Base-by-base conservation (phyloP, 192 early-diverging fungal species). In the Spizellomyces sp. region DNA sequence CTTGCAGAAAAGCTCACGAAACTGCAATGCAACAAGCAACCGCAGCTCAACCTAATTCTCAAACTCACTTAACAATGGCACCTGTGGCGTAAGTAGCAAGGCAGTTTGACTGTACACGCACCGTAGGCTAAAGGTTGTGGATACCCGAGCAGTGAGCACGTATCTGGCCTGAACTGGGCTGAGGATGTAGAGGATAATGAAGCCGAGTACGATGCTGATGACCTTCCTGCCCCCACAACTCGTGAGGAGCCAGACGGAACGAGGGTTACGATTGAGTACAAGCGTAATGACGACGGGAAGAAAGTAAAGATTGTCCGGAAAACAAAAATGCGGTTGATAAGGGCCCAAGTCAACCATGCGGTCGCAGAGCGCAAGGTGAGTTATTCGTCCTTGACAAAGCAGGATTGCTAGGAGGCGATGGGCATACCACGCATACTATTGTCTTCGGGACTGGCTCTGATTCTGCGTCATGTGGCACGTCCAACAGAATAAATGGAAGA, bases 231-330 rank as follows among this genome's bases (percentile, higher is more conserved):
- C 63, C 79, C 82, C 64, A 83, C 81, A 71, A 84, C 87, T 69
- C 88, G 90, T 48, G 87, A 88, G 62, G 90, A 83, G 54, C 50
- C 64, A 17, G 80, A 95, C 67, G 94, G 91, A 22, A 91, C 94
- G 70, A 91, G 90, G 75, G 89, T 89, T 8, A 84, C 93, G 60
- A 86, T 92, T 48, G 91, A 94, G 81, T 89, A 91, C 82, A 85
- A 83, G 66, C 79, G 82, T n/a, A 96, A 95, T 69, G 94, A 94
- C 27, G 92, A 94, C 55, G 94, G 95, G 75, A 92, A 94, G 76
- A 93, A 89, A 82, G 94, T 97, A 58, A 95, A 93, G 81, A 83
- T 94, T 67, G 94, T 93, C 21, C 85, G 90, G 58, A 89, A 89
- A 67, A 91, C 97, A 54, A 85, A 88, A 65, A 89, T 88, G 56